phyloP scores from a whole-genome alignment of 1,284 basidiomycete species.

The Austroboletus olivaceoglutinosus region DNA sequence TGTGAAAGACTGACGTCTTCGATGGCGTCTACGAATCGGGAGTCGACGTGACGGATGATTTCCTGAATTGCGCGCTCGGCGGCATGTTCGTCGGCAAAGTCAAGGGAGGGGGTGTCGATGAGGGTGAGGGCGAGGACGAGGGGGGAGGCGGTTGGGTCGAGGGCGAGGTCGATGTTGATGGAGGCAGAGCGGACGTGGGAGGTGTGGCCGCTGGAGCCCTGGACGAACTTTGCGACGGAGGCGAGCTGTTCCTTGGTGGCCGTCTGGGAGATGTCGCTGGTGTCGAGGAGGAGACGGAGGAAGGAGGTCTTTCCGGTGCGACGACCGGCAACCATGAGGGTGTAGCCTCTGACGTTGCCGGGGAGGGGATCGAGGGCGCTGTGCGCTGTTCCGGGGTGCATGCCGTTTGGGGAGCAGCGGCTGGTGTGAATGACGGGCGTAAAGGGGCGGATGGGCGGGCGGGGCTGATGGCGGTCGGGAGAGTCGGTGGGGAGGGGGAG shows the following conservation, averaged over 20 bases:
- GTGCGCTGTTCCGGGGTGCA: constrained; percentile 28
- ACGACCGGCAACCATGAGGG: constrained; percentile 72
- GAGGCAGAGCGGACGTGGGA: constrained; percentile 63
- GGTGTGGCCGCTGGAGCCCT: constrained; percentile 65
- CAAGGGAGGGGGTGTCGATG: constrained; percentile 75
- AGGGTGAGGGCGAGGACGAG: constrained; percentile 62
- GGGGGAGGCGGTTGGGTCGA: constrained; percentile 42
- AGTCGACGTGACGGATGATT: constrained; percentile 63
- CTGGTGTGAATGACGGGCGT: constrained; percentile 18
- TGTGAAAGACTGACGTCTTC: constrained; percentile 59
- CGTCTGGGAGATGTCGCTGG: constrained; percentile 56
- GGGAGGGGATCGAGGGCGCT: constrained; percentile 25
- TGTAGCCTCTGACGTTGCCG: constrained; percentile 43
- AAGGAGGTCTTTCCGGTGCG: constrained; percentile 80
- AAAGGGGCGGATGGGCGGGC: constrained; percentile 23
- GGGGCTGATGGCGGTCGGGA: constrained; percentile 13
- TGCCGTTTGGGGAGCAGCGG: constrained; percentile 23
- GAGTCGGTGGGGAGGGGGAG: constrained; percentile 12
- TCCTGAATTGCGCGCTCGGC: constrained; percentile 60
- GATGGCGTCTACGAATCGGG: constrained; percentile 61
- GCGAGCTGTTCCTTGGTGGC: constrained; percentile 67
- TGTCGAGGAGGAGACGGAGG: constrained; percentile 74
- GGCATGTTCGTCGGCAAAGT: constrained; percentile 59
- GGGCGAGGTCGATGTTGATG: constrained; percentile 61
- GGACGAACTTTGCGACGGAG: constrained; percentile 73